Evolutionary conservation across 495 filamentous ascomycete species (phyloP).

Genomic region (Daldinia caldariorum): DNA sequence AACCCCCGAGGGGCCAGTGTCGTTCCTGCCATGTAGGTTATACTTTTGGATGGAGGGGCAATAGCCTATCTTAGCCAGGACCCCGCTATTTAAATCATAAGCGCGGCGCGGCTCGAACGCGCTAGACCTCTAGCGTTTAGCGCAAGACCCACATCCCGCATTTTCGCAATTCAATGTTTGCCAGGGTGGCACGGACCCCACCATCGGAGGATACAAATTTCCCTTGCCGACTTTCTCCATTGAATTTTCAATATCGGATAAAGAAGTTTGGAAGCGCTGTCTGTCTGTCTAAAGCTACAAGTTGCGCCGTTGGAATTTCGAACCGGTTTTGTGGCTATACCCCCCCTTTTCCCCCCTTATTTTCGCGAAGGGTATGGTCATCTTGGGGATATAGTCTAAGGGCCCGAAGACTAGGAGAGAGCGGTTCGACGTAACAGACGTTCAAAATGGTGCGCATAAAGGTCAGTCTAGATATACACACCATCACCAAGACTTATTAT

Average conservation of each 20-base stretch:
- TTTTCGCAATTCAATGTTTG: neutral
- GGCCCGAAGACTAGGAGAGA: conserved; percentile 1
- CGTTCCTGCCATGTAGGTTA: neutral
- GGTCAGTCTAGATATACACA: conserved; percentile 24
- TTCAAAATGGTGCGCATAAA: conserved; percentile 45
- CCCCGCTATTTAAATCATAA: conserved; percentile 15
- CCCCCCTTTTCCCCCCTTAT: neutral
- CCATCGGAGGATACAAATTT: conserved; percentile 45
- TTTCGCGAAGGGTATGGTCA: neutral
- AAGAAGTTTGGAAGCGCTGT: neutral
- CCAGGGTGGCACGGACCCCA: conserved; percentile 5
- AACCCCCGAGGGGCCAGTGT: neutral
- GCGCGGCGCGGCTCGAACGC: neutral
- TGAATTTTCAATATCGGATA: conserved; percentile 35
- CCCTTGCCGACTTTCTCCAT: conserved; percentile 41
- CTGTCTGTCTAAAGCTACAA: neutral
- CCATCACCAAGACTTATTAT: neutral
- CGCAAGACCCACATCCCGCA: neutral
- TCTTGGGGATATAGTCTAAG: neutral
- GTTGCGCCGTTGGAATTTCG: neutral
- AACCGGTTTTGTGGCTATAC: neutral
- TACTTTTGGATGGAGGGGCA: conserved; percentile 6
- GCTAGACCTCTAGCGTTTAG: neutral
- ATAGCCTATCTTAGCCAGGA: no score
- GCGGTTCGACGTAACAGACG: neutral